phyloP scores from a whole-genome alignment of 176 grass and related monocot species.

The Avena sativa region DNA sequence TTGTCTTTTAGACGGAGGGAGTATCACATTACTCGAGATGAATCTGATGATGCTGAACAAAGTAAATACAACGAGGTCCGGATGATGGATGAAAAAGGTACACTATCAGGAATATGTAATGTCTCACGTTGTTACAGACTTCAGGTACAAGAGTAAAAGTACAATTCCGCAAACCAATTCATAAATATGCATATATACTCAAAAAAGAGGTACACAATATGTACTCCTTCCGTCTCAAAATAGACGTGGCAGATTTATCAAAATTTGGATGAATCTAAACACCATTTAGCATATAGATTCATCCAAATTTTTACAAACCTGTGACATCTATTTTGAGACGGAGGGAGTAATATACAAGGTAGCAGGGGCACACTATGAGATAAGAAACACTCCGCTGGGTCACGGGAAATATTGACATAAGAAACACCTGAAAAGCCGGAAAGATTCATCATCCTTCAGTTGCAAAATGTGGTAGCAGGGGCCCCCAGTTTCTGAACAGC shows the following conservation, averaged over 20 bases:
- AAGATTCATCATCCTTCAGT: conserved; percentile 44
- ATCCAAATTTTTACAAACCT: too few relatives aligned
- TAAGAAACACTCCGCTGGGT: background rate
- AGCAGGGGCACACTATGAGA: background rate
- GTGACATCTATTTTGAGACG: too few relatives aligned
- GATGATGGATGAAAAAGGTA: background rate
- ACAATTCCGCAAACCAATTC: background rate
- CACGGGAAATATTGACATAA: background rate
- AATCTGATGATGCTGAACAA: background rate
- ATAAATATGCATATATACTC: background rate
- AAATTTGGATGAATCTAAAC: too few relatives aligned
- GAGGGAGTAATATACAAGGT: background rate
- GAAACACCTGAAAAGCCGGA: background rate
- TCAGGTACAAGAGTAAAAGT: background rate
- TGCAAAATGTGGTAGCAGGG: conserved; percentile 46
- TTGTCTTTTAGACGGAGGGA: too few relatives aligned
- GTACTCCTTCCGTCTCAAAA: background rate
- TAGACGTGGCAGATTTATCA: too few relatives aligned
- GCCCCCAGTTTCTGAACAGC: conserved; percentile 39
- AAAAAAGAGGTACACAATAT: background rate
- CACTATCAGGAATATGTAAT: background rate
- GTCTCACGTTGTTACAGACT: background rate
- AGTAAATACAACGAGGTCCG: background rate
- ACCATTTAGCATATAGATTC: too few relatives aligned
- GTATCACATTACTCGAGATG: background rate